Evolutionary conservation across 352 stramenopile species (phyloP).

Genomic region (Globisporangium megalacanthum): DNA sequence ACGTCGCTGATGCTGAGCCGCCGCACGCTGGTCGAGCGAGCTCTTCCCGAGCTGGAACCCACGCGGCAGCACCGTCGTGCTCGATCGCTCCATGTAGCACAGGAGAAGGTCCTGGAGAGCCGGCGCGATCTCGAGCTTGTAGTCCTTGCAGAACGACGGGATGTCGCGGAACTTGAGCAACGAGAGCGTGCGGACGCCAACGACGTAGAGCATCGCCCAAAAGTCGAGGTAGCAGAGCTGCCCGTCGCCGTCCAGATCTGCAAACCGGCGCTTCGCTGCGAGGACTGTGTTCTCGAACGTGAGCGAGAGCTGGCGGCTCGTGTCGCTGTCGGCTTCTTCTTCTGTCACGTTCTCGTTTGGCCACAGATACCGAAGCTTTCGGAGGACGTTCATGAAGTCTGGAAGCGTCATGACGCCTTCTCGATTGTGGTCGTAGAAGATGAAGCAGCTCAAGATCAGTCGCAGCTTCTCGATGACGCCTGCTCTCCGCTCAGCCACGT

Average conservation of each 20-base stretch:
- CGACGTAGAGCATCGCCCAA: conserved; percentile 79
- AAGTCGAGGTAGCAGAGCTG: conserved; percentile 79
- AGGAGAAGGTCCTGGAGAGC: conserved; percentile 37
- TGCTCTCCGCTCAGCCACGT: not conserved
- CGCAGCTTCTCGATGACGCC: conserved; percentile 43
- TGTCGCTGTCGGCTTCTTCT: conserved; percentile 23
- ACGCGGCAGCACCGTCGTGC: conserved; percentile 45
- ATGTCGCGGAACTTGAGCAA: conserved; percentile 67
- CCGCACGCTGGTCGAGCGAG: conserved; percentile 36
- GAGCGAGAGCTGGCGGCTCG: conserved; percentile 23
- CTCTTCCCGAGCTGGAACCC: conserved; percentile 50
- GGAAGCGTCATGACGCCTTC: conserved; percentile 32
- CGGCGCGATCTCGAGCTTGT: conserved; percentile 64
- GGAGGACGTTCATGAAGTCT: conserved; percentile 53
- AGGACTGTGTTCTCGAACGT: conserved; percentile 53
- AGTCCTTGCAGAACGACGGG: conserved; percentile 65
- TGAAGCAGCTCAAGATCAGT: conserved; percentile 61
- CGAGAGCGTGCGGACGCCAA: conserved; percentile 41
- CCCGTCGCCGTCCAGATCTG: conserved; percentile 48
- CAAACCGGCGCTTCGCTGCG: conserved; percentile 39
- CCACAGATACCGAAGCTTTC: conserved; percentile 62
- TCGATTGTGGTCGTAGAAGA: conserved; percentile 69
- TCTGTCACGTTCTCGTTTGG: conserved; percentile 35
- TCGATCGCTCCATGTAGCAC: conserved; percentile 60
- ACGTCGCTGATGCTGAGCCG: conserved; percentile 32